Evolutionary conservation across 1,139 yeast species (phyloP), one percentile per base, ranked within the genome.

Genomic region (Diutina catenulata): DNA sequence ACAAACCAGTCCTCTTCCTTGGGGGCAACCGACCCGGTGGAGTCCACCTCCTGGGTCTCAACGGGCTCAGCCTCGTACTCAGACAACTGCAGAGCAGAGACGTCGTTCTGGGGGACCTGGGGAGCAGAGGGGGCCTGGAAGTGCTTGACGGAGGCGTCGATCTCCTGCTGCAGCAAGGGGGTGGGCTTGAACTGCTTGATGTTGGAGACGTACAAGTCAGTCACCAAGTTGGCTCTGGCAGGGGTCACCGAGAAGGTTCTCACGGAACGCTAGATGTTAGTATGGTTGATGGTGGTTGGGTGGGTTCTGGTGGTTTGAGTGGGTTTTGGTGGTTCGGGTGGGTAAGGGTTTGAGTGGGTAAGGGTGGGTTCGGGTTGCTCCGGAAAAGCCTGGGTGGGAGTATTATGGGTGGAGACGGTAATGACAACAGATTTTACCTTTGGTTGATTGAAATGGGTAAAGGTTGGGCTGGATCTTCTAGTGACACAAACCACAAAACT

Each of bases 161-260:
- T 78, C 51, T 83, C 94, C 50, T 74, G 65, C 45, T 82, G 75
- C 40, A 84, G 64, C 45, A 79, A 57, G 45, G 88, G 78, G 46
- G 80, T 73, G 57, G 95, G 88, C 72, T 87, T 84, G 76, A 81
- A 86, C 44, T 77, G 76, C 69, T 80, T 83, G 64, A 91, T 70
- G 63, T 86, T 94, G 62, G 74, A 80, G 56, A 88, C 67, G 69
- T 88, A 91, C 50, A 88, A 74, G 49, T 88, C 95, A 60, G 86
- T 76, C 55, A 88, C 65, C 58, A 82, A 71, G 68, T 86, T 78
- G 52, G 55, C 52, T 59, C 67, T 63, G 53, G 62, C 59, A 48
- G 70, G 63, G 42, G 70, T 62, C 47, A 59, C 54, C 43, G 72
- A 63, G 52, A 68, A 60, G 44, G 57, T 55, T 62, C 71, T 64